A percentile compares a stretch with the other conserved stretches of the same genome.
phyloP scores from a whole-genome alignment of 1,284 basidiomycete genomes.

The Heterobasidion occidentale region DNA sequence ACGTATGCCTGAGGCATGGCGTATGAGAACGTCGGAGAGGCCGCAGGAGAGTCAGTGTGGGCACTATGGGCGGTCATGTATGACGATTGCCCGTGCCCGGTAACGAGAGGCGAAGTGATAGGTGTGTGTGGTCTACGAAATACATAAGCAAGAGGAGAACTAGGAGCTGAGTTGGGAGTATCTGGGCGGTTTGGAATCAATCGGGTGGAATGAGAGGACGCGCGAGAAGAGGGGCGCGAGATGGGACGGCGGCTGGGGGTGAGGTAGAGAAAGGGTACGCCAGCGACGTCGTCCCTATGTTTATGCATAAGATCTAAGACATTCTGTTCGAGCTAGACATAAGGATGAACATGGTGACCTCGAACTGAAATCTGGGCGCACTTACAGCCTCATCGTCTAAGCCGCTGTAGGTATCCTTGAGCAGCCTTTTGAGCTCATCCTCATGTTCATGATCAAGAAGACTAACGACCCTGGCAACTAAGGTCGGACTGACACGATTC shows the following conservation, averaged over 20 bases:
- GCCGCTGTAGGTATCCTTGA: constrained; percentile 57
- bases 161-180: constrained; percentile 63
- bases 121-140: constrained; percentile 76
- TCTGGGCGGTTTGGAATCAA: constrained; percentile 57
- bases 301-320: constrained; percentile 84
- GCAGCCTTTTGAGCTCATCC: constrained; percentile 71
- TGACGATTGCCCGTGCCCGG: constrained; percentile 38
- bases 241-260: constrained; percentile 72
- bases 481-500: constrained; percentile 39
- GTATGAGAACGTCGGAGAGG: constrained; percentile 61
- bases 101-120: constrained; percentile 59
- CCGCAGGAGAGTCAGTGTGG: constrained; percentile 46
- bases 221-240: constrained; percentile 75
- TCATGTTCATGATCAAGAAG: constrained; percentile 78
- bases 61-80: constrained; percentile 48
- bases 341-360: constrained; percentile 2
- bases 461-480: constrained; percentile 63
- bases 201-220: constrained; percentile 62
- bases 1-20: constrained; percentile 37
- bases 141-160: constrained; percentile 59
- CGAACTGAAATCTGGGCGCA: constrained; percentile 5
- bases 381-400: constrained; percentile 73
- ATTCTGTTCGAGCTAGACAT: constrained; percentile 58
- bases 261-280: constrained; percentile 74
- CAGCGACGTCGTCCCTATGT: constrained; percentile 74